Evolutionary conservation across 75 land plant genomes (phyloP).

Genomic region (Chamaecyparis obtusa): DNA sequence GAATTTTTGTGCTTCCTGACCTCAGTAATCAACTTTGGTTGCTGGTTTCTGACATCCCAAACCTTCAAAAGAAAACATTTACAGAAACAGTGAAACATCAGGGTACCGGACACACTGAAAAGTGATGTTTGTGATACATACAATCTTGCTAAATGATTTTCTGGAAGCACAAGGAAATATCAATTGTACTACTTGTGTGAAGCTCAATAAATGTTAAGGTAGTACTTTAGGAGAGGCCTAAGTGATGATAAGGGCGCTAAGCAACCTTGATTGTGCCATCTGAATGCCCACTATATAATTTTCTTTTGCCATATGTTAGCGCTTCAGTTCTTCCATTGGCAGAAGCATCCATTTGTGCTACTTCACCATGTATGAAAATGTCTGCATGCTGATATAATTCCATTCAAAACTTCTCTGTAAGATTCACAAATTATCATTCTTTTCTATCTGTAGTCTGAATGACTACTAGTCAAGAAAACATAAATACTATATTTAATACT

Average conservation of each 20-base stretch:
- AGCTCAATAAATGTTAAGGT: not conserved
- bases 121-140: not conserved
- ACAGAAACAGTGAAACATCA: not conserved
- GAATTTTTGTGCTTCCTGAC: conserved; percentile 13
- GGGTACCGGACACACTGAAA: not conserved
- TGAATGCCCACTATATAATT: conserved; percentile 15
- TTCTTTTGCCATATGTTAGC: conserved; percentile 1
- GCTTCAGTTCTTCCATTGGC: conserved; percentile 23
- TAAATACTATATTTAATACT: not conserved
- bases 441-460: not conserved
- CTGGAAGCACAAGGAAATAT: not conserved
- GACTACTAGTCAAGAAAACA: not conserved
- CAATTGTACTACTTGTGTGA: not conserved
- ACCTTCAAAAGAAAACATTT: conserved; percentile 12
- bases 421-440: not conserved
- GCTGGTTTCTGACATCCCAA: conserved; percentile 14
- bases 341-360: conserved; percentile 13
- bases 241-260: not conserved
- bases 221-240: conserved; percentile 5
- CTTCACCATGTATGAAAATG: conserved; percentile 3
- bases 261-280: conserved; percentile 26
- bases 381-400: conserved; percentile 3
- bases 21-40: conserved; percentile 15
- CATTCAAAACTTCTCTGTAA: conserved; percentile 4
- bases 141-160: not conserved